A percentile compares a stretch with the other conserved stretches of the same genome.
Conservation (phyloP, 2,329 filamentous ascomycete species). For the Chaetomium sp. region DNA sequence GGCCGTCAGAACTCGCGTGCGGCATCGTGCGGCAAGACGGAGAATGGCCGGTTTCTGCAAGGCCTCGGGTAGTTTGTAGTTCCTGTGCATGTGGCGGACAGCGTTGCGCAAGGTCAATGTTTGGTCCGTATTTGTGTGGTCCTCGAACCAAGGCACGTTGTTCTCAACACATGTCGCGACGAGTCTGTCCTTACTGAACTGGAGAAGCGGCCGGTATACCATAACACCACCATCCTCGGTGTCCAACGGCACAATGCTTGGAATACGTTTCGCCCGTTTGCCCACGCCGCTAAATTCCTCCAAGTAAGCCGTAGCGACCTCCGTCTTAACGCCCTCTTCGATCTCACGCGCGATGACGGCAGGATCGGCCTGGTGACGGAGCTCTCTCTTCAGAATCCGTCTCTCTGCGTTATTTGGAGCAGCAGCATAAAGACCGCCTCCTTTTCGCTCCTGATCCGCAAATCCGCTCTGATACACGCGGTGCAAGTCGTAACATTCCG, state of each 20-base stretch:
- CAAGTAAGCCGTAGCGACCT: slow-evolving; percentile 18
- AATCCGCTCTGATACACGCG: slow-evolving; percentile 62
- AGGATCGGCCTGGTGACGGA: slow-evolving; percentile 25
- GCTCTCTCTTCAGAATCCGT: slow-evolving; percentile 21
- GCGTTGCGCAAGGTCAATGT: slow-evolving; percentile 78
- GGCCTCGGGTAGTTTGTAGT: slow-evolving; percentile 59
- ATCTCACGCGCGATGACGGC: slow-evolving; percentile 19
- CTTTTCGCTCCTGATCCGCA: slow-evolving; percentile 38
- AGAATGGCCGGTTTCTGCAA: slow-evolving; percentile 61
- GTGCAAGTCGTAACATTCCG: slow-evolving; percentile 72
- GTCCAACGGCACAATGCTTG: slow-evolving; percentile 24
- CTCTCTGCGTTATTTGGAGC: slow-evolving; percentile 22
- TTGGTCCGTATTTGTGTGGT: slow-evolving; percentile 71
- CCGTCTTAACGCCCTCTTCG: slow-evolving; percentile 5
- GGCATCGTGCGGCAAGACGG: slow-evolving; percentile 48
- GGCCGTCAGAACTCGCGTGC: slow-evolving; percentile 36
- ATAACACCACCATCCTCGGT: slow-evolving; percentile 61
- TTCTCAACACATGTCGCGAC: slow-evolving; percentile 66
- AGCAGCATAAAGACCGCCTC: slow-evolving; percentile 34
- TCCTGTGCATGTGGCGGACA: slow-evolving; percentile 58
- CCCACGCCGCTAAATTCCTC: slow-evolving; percentile 23
- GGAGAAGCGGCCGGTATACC: slow-evolving; percentile 63
- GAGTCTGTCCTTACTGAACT: slow-evolving; percentile 66
- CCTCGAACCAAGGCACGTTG: slow-evolving; percentile 70
- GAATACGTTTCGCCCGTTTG: slow-evolving; percentile 10